Conservation (phyloP, 306 rosid genomes). For the Crotalaria pallida region DNA sequence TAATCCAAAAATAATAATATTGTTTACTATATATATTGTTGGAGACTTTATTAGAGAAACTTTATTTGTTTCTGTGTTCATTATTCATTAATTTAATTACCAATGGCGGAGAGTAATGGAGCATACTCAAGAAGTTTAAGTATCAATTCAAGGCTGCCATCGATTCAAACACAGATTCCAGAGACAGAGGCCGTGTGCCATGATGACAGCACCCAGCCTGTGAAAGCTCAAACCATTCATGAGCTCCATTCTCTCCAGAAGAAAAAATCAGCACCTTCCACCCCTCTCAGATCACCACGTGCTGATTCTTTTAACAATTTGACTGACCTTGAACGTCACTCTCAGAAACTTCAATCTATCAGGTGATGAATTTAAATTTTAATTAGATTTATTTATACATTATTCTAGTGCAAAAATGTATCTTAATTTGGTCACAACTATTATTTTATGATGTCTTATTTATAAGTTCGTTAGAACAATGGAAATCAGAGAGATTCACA, state of each 20-base stretch:
- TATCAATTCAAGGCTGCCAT: conserved; percentile 21
- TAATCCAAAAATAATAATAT: no score
- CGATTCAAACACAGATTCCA: conserved; percentile 40
- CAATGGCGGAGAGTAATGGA: conserved; percentile 4
- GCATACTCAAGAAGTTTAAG: neutral
- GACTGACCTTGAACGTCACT: conserved; percentile 50
- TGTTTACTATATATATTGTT: no score
- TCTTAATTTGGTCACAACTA: no score
- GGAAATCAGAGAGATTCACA: no score
- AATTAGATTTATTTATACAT: no score
- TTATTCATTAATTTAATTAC: neutral
- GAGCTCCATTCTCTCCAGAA: conserved; percentile 74
- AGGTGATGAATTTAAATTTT: conserved; percentile 29
- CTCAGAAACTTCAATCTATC: conserved; percentile 72
- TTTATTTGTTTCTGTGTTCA: no score
- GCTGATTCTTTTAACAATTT: conserved; percentile 29
- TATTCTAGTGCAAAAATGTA: no score
- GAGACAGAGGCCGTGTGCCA: conserved; percentile 42
- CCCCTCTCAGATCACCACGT: conserved; percentile 32
- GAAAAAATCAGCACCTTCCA: conserved; percentile 58
- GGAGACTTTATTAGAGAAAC: no score
- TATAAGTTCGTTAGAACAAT: no score
- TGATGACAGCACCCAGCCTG: conserved; percentile 57
- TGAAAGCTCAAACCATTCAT: conserved; percentile 60
- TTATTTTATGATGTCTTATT: no score